These are phyloP conservation scores for Xylaria sp. DNA, from an alignment of 2,329 filamentous ascomycete genomes.

Conservation along the genomic window DNA sequence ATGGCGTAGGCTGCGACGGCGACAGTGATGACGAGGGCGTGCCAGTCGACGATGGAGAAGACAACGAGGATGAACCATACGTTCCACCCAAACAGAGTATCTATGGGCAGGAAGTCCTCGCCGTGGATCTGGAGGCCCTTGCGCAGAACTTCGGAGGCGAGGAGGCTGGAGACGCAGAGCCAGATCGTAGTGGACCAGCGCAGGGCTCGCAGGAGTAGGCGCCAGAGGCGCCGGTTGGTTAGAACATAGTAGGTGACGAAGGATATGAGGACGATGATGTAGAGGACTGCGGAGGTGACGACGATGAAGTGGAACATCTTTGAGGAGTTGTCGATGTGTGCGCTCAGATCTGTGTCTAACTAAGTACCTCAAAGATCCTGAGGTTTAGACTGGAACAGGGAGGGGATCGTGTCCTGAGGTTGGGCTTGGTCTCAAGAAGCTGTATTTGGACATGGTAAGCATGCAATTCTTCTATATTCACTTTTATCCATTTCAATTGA, in stretches of 20 bases:
- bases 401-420: background rate
- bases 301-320: slow-evolving; percentile 41
- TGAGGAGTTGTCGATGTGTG: background rate
- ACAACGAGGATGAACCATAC: slow-evolving; percentile 40
- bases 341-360: background rate
- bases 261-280: slow-evolving; percentile 41
- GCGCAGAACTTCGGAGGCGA: slow-evolving; percentile 38
- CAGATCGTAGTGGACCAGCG: slow-evolving; percentile 43
- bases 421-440: background rate
- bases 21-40: slow-evolving; percentile 27
- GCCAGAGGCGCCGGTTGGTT: slow-evolving; percentile 36
- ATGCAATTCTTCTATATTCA: no score
- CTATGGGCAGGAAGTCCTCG: slow-evolving; percentile 34
- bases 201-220: slow-evolving; percentile 38
- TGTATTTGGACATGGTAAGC: background rate
- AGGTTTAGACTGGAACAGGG: background rate
- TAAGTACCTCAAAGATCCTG: background rate
- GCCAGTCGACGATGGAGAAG: slow-evolving; percentile 31
- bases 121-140: slow-evolving; percentile 41
- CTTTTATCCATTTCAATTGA: background rate
- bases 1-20: slow-evolving; percentile 29
- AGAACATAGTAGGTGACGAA: slow-evolving; percentile 29
- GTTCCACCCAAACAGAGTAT: slow-evolving; percentile 39
- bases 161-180: slow-evolving; percentile 41
- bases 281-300: slow-evolving; percentile 36